A percentile compares a stretch with the other conserved stretches of the same genome.
Evolutionary conservation across 2,329 filamentous ascomycete species (phyloP).

Genomic region (Ceratocystis albifundus): DNA sequence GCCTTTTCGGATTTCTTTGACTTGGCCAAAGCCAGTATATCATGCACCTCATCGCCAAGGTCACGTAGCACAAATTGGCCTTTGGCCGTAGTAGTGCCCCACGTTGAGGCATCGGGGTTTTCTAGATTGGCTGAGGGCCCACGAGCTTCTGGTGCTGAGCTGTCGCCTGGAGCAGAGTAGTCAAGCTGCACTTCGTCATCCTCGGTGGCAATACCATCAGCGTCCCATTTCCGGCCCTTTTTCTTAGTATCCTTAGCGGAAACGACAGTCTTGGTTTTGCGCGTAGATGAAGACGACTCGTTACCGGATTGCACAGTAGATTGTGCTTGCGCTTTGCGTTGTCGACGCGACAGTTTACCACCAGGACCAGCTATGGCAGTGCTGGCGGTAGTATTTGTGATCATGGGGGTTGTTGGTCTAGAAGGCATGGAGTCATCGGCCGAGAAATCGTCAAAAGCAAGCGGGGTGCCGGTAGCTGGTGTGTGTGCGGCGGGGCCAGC

Average conservation of each 20-base stretch:
- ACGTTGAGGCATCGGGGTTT: slow-evolving; percentile 63
- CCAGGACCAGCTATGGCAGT: slow-evolving; percentile 64
- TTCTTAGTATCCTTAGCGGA: slow-evolving; percentile 58
- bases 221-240: slow-evolving; percentile 85
- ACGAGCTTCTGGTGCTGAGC: slow-evolving; percentile 37
- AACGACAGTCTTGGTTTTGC: slow-evolving; percentile 43
- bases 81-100: slow-evolving; percentile 74
- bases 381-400: slow-evolving; percentile 40
- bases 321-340: slow-evolving; percentile 54
- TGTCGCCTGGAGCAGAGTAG: slow-evolving; percentile 61
- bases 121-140: slow-evolving; percentile 52
- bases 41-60: slow-evolving; percentile 83
- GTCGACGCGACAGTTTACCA: slow-evolving; percentile 66
- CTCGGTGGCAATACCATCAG: slow-evolving; percentile 76
- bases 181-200: slow-evolving; percentile 71
- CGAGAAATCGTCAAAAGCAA: slow-evolving; percentile 16
- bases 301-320: slow-evolving; percentile 70
- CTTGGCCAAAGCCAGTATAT: slow-evolving; percentile 73
- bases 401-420: slow-evolving; percentile 62
- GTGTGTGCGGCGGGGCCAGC: slow-evolving; percentile 28
- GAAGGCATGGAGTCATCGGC: slow-evolving; percentile 43
- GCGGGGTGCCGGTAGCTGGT: slow-evolving; percentile 25
- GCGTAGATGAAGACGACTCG: slow-evolving; percentile 45
- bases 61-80: slow-evolving; percentile 93
- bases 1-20: slow-evolving; percentile 34